Evolutionary conservation across 208 protist genomes (phyloP).

Genomic region (Trypanosoma conorhini): DNA sequence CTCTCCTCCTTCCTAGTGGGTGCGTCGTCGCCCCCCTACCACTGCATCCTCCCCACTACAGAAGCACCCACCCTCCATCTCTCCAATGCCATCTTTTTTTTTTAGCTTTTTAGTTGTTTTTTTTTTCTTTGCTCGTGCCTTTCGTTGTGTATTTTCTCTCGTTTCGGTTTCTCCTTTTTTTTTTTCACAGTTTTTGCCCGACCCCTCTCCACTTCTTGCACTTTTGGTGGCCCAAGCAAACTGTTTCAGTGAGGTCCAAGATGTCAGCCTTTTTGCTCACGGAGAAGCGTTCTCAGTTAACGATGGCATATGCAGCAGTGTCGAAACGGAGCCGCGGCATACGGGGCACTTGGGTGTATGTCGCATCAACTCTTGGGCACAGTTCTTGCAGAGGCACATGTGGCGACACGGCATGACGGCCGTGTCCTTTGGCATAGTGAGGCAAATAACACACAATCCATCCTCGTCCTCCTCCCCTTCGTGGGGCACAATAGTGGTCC

Average conservation of each 20-base stretch:
- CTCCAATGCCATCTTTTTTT: neutral
- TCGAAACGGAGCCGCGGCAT: constrained; percentile 88
- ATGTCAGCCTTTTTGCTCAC: neutral
- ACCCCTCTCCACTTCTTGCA: neutral
- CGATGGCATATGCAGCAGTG: constrained; percentile 85
- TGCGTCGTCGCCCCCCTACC: neutral
- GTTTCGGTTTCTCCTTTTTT: constrained; percentile 4
- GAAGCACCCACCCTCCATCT: neutral
- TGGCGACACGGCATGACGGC: constrained; percentile 94
- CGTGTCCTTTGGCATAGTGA: constrained; percentile 91
- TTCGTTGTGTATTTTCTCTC: constrained; percentile 3
- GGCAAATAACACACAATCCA: constrained; percentile 93
- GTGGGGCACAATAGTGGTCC: constrained; percentile 58
- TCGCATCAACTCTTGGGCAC: constrained; percentile 90
- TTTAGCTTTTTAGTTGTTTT: neutral
- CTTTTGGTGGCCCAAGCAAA: neutral
- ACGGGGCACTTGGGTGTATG: constrained; percentile 95
- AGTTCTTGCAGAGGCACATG: constrained; percentile 95
- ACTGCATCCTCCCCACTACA: neutral
- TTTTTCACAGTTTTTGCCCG: neutral
- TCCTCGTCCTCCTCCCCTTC: constrained; percentile 84
- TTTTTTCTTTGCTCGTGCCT: neutral
- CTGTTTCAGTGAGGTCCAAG: neutral
- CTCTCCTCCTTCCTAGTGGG: neutral
- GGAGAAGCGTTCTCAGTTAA: constrained; percentile 10